A percentile compares a stretch with the other conserved stretches of the same genome.
phyloP scores from a whole-genome alignment of 75 land plant species.

The Isoetes taiwanensis region DNA sequence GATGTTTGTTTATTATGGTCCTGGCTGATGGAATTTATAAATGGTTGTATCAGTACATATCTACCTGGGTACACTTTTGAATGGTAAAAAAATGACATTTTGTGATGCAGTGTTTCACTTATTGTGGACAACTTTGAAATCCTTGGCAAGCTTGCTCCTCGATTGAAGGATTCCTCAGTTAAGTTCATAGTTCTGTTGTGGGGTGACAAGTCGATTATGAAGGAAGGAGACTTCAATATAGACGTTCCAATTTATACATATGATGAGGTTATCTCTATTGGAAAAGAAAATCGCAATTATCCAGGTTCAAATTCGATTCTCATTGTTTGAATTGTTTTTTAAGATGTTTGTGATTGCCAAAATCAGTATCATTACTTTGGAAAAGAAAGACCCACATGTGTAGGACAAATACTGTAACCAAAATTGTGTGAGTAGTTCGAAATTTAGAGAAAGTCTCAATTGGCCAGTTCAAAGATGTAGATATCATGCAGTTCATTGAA shows the following conservation, averaged over 20 bases:
- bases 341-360: too few relatives aligned
- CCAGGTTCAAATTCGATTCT: conserved; percentile 10
- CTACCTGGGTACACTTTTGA: too few relatives aligned
- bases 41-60: too few relatives aligned
- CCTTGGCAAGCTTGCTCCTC: conserved; percentile 34
- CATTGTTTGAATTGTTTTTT: neutral
- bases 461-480: conserved; percentile 24
- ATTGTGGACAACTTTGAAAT: conserved; percentile 55
- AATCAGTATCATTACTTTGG: neutral
- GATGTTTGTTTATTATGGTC: too few relatives aligned
- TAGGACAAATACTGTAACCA: conserved; percentile 20
- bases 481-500: too few relatives aligned
- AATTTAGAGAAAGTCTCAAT: conserved; percentile 5
- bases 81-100: too few relatives aligned
- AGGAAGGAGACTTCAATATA: conserved; percentile 8
- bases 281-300: conserved; percentile 24
- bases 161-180: conserved; percentile 20
- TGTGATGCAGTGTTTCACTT: conserved; percentile 51
- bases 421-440: neutral
- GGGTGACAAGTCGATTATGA: conserved; percentile 51
- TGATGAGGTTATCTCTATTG: conserved; percentile 38
- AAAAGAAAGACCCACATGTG: neutral
- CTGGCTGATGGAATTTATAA: too few relatives aligned
- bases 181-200: conserved; percentile 65
- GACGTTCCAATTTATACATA: conserved; percentile 40